A percentile compares a stretch with the other conserved stretches of the same genome.
Conservation (phyloP, 768 basidiomycete species). For the Macrolepiota albuminosa region DNA sequence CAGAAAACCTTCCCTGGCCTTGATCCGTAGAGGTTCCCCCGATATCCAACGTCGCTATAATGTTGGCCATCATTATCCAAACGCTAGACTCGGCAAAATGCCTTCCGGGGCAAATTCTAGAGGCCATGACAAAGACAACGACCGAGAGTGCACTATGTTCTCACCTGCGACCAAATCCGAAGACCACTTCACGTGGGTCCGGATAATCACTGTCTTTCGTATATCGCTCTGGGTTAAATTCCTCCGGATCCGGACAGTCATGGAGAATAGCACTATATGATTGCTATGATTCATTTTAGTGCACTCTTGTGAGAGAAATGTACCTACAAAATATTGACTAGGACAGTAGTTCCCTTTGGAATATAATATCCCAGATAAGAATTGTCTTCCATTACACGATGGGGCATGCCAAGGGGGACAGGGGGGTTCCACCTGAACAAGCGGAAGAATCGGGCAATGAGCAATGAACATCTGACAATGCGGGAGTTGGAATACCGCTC, state of each 20-base stretch:
- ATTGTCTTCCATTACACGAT: slow-evolving; percentile 48
- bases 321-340: slow-evolving; percentile 40
- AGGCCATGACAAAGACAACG: not conserved
- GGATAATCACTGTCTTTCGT: slow-evolving; percentile 30
- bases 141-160: not conserved
- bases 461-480: not conserved
- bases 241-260: slow-evolving; percentile 39
- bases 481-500: slow-evolving; percentile 9
- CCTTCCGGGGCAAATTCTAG: slow-evolving; percentile 50
- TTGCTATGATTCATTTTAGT: not conserved
- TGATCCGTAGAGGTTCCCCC: slow-evolving; percentile 33
- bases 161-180: slow-evolving; percentile 56
- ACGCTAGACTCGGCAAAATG: slow-evolving; percentile 45
- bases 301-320: not conserved
- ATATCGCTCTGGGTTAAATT: slow-evolving; percentile 49
- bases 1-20: slow-evolving; percentile 36
- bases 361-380: slow-evolving; percentile 42
- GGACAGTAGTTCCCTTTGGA: slow-evolving; percentile 38
- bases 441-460: slow-evolving; percentile 3
- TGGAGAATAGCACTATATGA: slow-evolving; percentile 35
- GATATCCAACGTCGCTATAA: slow-evolving; percentile 44
- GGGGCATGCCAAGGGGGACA: slow-evolving; percentile 47
- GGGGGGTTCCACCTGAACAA: slow-evolving; percentile 40
- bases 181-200: slow-evolving; percentile 45
- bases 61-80: slow-evolving; percentile 40